phyloP scores from a whole-genome alignment of 179 eudicot genomes.

The Heliamphora pulchella region DNA sequence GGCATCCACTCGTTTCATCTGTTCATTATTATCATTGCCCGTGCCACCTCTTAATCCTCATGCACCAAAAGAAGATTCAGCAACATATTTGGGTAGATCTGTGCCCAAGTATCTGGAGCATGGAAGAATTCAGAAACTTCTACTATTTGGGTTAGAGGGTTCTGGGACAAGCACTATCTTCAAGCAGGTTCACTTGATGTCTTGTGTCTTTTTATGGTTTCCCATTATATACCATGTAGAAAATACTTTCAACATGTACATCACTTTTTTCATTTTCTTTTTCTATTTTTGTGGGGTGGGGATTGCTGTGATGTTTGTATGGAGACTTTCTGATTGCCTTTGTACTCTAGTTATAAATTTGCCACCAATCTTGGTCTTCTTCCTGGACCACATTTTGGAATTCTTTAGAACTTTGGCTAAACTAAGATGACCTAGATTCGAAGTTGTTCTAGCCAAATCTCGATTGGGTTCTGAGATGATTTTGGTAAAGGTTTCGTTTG shows the following conservation, averaged over 20 bases:
- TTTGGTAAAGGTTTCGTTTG: neutral
- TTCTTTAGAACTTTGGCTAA: neutral
- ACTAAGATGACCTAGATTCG: neutral
- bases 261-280: neutral
- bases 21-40: constrained; percentile 79
- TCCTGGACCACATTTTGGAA: neutral
- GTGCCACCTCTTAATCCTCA: constrained; percentile 66
- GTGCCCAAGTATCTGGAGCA: constrained; percentile 75
- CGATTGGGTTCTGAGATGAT: neutral
- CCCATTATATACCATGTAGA: neutral
- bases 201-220: neutral
- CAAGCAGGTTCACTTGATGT: constrained; percentile 60
- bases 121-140: constrained; percentile 65
- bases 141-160: constrained; percentile 71
- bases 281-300: neutral
- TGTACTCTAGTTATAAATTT: neutral
- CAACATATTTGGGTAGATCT: constrained; percentile 22
- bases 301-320: too few species aligned
- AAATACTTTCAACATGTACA: neutral
- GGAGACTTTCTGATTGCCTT: too few species aligned
- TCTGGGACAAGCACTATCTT: constrained; percentile 97
- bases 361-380: neutral
- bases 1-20: constrained; percentile 79
- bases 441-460: neutral
- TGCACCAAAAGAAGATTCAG: constrained; percentile 43